These are phyloP conservation scores for Neofusicoccum sp. DNA, from an alignment of 2,329 filamentous ascomycete species.

Conservation along the genomic window DNA sequence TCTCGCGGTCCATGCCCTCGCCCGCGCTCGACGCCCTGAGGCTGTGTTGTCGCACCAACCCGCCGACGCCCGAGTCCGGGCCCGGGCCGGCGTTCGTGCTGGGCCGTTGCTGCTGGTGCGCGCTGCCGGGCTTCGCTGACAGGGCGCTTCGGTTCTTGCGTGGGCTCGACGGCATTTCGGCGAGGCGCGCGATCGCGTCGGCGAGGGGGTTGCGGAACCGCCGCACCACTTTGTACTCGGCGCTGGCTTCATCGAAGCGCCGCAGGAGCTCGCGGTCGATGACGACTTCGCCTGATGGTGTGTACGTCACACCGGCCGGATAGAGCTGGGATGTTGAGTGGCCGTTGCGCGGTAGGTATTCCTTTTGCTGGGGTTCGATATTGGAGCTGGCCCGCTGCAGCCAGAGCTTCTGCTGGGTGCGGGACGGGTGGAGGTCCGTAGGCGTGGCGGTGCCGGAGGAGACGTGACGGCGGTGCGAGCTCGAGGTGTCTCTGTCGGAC, in stretches of 20 bases:
- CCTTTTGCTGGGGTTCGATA: constrained; percentile 61
- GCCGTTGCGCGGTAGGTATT: constrained; percentile 46
- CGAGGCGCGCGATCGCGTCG: constrained; percentile 60
- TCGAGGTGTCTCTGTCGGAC: constrained; percentile 23
- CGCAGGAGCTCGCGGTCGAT: constrained; percentile 65
- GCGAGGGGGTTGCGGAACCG: constrained; percentile 72
- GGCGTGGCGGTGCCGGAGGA: constrained; percentile 40
- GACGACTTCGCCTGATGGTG: constrained; percentile 35
- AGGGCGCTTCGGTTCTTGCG: constrained; percentile 21
- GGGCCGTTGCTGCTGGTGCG: constrained; percentile 27
- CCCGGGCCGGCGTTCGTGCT: constrained; percentile 24
- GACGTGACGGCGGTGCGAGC: constrained; percentile 13
- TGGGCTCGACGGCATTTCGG: constrained; percentile 53
- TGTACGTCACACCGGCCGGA: constrained; percentile 18
- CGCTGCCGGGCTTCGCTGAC: not conserved
- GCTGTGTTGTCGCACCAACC: constrained; percentile 28
- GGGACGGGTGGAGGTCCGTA: constrained; percentile 53
- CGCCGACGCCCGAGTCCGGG: constrained; percentile 8
- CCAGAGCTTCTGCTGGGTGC: constrained; percentile 76
- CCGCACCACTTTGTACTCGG: constrained; percentile 74
- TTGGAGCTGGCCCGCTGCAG: constrained; percentile 72
- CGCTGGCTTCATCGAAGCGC: constrained; percentile 68
- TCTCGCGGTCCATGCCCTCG: constrained; percentile 25
- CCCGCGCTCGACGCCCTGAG: constrained; percentile 25
- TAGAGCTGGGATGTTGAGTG: constrained; percentile 32